A percentile compares a stretch with the other conserved stretches of the same genome.
phyloP scores from a whole-genome alignment of 2,329 filamentous ascomycete species.

The Phaeophleospora eucalypticola region DNA sequence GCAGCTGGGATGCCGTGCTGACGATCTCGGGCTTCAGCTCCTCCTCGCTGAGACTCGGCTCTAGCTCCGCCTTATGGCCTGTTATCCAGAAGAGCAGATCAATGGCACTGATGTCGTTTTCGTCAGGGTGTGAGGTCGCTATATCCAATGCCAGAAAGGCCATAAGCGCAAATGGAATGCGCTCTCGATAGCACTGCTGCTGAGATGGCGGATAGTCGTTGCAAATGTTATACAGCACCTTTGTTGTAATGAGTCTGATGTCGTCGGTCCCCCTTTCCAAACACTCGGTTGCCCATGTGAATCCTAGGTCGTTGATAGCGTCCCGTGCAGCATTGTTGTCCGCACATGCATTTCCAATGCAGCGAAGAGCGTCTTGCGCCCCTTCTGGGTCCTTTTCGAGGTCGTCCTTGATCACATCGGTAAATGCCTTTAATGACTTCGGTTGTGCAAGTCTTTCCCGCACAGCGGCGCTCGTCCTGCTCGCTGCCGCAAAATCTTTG shows the following conservation, averaged over 20 bases:
- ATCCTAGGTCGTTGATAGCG: conserved; percentile 24
- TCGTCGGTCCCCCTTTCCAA: conserved; percentile 8
- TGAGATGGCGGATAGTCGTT: conserved; percentile 31
- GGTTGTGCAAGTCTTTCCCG: conserved; percentile 15
- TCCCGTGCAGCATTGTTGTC: conserved; percentile 27
- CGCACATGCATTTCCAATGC: conserved; percentile 32
- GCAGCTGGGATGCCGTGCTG: conserved; percentile 11
- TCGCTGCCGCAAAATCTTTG: conserved; percentile 19
- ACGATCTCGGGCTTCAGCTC: conserved; percentile 15
- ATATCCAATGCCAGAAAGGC: conserved; percentile 7
- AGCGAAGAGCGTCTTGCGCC: conserved; percentile 22
- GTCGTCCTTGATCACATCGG: conserved; percentile 11
- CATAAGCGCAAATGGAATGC: conserved; percentile 18
- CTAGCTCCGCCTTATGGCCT: conserved; percentile 19
- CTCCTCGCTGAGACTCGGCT: conserved; percentile 5
- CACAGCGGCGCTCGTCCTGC: conserved; percentile 14
- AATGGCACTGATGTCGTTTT: conserved; percentile 1
- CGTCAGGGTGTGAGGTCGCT: not conserved
- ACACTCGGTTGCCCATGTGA: conserved; percentile 18
- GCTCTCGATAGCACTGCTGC: conserved; percentile 20
- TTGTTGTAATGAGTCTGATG: conserved; percentile 27
- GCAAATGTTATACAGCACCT: conserved; percentile 44
- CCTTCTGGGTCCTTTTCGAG: conserved; percentile 8
- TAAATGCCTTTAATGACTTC: conserved; percentile 11
- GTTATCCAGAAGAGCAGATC: conserved; percentile 29